phyloP scores from a whole-genome alignment of 176 grass and related monocot species.

The Poa annua region DNA sequence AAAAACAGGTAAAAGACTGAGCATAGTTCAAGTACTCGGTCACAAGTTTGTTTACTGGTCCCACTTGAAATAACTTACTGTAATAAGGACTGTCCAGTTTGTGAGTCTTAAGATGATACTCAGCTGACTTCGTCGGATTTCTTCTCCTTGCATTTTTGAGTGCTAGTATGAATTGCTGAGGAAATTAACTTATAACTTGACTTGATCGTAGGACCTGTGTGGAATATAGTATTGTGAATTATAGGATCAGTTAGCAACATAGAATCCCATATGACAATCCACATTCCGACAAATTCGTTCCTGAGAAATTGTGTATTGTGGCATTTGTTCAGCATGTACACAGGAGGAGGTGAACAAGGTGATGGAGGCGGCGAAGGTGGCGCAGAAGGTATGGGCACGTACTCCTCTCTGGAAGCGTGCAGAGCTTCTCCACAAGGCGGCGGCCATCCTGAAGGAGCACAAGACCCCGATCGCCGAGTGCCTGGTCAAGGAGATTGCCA shows the following conservation, averaged over 20 bases:
- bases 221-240: no score
- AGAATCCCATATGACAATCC: not conserved
- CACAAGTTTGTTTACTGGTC: not conserved
- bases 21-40: not conserved
- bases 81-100: not conserved
- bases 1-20: not conserved
- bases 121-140: not conserved
- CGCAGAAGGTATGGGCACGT: slow-evolving; percentile 77
- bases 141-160: not conserved
- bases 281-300: not conserved
- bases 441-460: slow-evolving; percentile 91
- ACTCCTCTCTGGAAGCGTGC: slow-evolving; percentile 94
- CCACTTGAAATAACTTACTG: not conserved
- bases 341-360: slow-evolving; percentile 99
- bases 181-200: not conserved
- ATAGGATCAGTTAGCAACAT: not conserved
- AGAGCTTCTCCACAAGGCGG: slow-evolving; percentile 90
- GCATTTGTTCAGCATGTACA: slow-evolving; percentile 69
- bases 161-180: not conserved
- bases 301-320: not conserved
- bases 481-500: slow-evolving; percentile 96
- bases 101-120: not conserved
- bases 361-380: slow-evolving; percentile 81
- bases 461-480: slow-evolving; percentile 80
- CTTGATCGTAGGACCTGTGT: not conserved